Conservation (phyloP, 441 rosid species). For the Croton setiger region DNA sequence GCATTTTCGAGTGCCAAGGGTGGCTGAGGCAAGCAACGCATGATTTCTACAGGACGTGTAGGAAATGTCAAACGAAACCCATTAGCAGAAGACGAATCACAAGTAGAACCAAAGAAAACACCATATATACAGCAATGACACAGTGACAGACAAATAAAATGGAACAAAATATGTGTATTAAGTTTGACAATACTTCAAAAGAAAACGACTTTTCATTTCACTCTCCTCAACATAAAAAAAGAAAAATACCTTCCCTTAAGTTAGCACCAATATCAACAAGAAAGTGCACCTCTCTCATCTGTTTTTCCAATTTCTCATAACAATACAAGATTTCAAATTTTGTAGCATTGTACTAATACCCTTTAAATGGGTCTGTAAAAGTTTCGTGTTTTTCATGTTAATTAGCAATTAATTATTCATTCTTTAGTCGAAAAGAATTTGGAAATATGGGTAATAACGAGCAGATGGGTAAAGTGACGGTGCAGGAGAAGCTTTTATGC, state of each 20-base stretch:
- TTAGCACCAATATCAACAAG: conserved; percentile 9
- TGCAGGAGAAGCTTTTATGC: conserved; percentile 31
- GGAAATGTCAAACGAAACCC: conserved; percentile 12
- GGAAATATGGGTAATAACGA: conserved; percentile 3
- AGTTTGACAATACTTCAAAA: conserved; percentile 7
- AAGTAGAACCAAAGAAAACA: background rate
- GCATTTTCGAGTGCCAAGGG: background rate
- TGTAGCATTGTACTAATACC: background rate
- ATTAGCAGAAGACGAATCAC: background rate
- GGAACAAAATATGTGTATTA: background rate
- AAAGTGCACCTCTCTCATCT: background rate
- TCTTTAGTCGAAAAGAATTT: background rate
- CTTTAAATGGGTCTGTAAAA: conserved; percentile 12
- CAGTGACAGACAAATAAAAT: background rate
- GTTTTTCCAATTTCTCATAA: too few species aligned
- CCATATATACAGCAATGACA: background rate
- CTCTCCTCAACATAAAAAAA: background rate
- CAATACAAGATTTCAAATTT: background rate
- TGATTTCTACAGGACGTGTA: background rate
- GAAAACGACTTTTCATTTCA: conserved; percentile 21
- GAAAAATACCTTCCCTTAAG: background rate
- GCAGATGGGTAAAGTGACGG: conserved; percentile 32
- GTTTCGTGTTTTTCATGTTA: background rate
- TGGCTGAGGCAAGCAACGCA: background rate
- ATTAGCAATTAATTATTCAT: background rate